Base-by-base conservation (phyloP, 1,284 basidiomycete species). In the Erythrobasidium hasegawianum region DNA sequence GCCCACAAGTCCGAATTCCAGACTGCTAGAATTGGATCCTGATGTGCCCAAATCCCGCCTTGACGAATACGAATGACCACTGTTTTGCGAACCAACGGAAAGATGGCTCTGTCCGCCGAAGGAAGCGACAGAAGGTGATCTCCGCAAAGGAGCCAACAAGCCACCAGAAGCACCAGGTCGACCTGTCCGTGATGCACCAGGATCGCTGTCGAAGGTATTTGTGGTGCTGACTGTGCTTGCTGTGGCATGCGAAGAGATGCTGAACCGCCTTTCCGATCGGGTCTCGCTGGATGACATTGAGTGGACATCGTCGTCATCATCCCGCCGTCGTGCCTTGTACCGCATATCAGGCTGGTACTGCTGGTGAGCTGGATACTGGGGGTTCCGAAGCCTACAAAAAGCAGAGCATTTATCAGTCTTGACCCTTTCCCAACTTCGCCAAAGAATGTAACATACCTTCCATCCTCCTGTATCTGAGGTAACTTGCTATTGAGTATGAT, bases 31-130 rank as follows among this genome's bases (percentile, higher is more conserved):
- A n/a, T 49, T 45, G 24, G 39, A 54, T 14, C 54, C 66, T 18
- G 67, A 60, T 5, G 68, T 62, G 11, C 68, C 68, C 43, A 88
- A 79, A 68, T 83, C 77, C 27, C 92, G 83, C 18, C 82, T 77
- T 0, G 78, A 73, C 64, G 86, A 74, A 83, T 85, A 43, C 88
- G 82, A 24, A 91, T 78, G 55, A 89, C 89, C 56, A 22, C 55
- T 56, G 38, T 64, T 38, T 8, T 54, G 50, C 22, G 43, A 50
- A 1, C 59, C 67, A 20, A 68, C 59, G 14, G 59, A 68, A 14
- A 57, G 20, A 43, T 62, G 67, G 26, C 60, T 64, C 26, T 58
- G 61, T 16, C 61, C 60, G 22, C 67, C 57, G 24, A 58, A 59
- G 33, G 52, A 53, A 14, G 66, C 57, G 18, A 54, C 49, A 18